phyloP scores from a whole-genome alignment of 148 eudicot genomes.

The Vaccinium vitisidaea region DNA sequence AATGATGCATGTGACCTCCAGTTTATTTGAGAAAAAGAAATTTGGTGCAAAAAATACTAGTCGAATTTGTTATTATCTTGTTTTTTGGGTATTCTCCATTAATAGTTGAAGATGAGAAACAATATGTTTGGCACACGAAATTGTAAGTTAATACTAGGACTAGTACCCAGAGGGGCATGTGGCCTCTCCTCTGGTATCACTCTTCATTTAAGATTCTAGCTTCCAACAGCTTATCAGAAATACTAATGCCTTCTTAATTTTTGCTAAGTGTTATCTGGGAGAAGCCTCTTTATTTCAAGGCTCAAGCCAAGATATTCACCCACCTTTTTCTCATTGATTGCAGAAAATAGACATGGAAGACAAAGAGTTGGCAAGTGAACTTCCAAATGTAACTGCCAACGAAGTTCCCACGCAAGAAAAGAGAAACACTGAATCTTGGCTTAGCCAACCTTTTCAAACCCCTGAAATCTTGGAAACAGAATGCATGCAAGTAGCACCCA shows the following conservation, averaged over 20 bases:
- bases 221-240: not conserved
- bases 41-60: not conserved
- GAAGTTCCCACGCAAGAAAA: constrained; percentile 3
- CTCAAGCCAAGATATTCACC: not conserved
- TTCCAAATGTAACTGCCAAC: constrained; percentile 7
- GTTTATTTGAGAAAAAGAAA: not conserved
- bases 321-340: not conserved
- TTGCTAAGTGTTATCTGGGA: not conserved
- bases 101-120: constrained; percentile 3
- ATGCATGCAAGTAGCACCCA: not conserved
- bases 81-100: not conserved
- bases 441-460: constrained; percentile 15
- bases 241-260: not conserved
- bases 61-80: not conserved
- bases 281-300: not conserved
- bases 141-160: not conserved
- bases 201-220: not conserved
- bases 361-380: constrained; percentile 8
- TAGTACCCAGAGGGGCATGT: not conserved
- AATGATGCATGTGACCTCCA: not conserved
- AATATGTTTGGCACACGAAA: not conserved
- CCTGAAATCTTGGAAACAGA: constrained; percentile 17
- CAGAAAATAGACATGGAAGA: constrained; percentile 26
- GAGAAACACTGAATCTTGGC: constrained; percentile 17
- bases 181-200: not conserved